Conservation (phyloP, 2,329 filamentous ascomycete species). For the Alternaria metachromatica region DNA sequence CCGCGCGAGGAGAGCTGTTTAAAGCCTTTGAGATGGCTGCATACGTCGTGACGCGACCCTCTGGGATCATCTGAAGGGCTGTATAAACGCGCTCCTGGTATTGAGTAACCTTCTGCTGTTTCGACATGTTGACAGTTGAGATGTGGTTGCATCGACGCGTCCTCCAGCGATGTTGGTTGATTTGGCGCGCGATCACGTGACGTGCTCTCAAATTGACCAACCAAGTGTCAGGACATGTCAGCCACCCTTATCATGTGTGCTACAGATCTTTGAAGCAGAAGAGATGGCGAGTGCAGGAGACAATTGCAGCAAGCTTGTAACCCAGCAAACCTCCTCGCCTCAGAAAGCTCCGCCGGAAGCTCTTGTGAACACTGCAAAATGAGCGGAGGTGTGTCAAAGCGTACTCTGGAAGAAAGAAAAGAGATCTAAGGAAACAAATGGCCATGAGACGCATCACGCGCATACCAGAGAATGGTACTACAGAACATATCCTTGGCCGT, state of each 20-base stretch:
- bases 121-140: conserved; percentile 18
- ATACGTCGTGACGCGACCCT: conserved; percentile 79
- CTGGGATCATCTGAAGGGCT: conserved; percentile 77
- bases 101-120: conserved; percentile 39
- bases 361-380: neutral
- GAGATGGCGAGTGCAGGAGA: neutral
- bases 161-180: neutral
- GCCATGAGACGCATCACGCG: neutral
- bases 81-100: conserved; percentile 65
- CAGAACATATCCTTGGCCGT: neutral
- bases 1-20: conserved; percentile 73
- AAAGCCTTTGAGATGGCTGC: conserved; percentile 72
- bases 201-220: conserved; percentile 43
- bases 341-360: neutral
- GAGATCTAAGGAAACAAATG: neutral
- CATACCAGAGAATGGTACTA: neutral
- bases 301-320: neutral
- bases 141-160: conserved; percentile 1
- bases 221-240: conserved; percentile 13
- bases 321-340: neutral
- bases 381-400: neutral
- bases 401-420: neutral
- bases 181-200: conserved; percentile 39
- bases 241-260: neutral
- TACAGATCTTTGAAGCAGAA: neutral